Conservation (phyloP, 75 land plant species). For the Cunninghamia lanceolata region DNA sequence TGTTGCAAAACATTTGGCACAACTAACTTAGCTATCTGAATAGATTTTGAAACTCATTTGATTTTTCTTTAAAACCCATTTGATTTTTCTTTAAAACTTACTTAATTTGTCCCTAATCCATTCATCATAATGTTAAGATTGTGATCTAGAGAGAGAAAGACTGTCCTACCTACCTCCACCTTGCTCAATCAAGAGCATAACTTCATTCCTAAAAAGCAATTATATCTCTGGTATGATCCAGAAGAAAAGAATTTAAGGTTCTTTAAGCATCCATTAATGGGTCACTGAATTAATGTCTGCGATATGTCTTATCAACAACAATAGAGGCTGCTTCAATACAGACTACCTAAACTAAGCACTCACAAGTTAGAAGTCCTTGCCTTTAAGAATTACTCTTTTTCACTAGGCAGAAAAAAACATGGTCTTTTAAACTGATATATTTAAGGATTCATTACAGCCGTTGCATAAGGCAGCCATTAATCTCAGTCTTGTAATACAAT, state of each 20-base stretch:
- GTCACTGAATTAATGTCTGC: neutral
- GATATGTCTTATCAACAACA: neutral
- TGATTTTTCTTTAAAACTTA: too few relatives aligned
- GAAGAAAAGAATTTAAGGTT: too few relatives aligned
- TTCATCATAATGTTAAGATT: too few relatives aligned
- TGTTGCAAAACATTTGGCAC: neutral
- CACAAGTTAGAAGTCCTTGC: neutral
- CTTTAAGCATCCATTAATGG: too few relatives aligned
- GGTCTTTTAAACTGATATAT: neutral
- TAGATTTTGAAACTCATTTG: neutral
- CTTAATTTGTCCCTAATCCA: too few relatives aligned
- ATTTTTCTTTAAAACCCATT: too few relatives aligned
- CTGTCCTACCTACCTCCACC: too few relatives aligned
- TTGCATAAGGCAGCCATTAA: neutral
- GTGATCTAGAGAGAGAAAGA: too few relatives aligned
- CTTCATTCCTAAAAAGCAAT: too few relatives aligned
- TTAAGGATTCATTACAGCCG: neutral
- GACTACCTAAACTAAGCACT: neutral
- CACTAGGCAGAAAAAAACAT: neutral
- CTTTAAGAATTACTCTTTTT: neutral
- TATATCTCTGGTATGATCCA: too few relatives aligned
- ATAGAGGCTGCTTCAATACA: neutral
- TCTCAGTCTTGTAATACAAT: neutral
- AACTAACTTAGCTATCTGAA: neutral
- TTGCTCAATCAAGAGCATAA: too few relatives aligned